Evolutionary conservation across 2,329 filamentous ascomycete genomes (phyloP), one percentile per base, ranked within the genome.

Genomic region (Curvularia eragrostidis): DNA sequence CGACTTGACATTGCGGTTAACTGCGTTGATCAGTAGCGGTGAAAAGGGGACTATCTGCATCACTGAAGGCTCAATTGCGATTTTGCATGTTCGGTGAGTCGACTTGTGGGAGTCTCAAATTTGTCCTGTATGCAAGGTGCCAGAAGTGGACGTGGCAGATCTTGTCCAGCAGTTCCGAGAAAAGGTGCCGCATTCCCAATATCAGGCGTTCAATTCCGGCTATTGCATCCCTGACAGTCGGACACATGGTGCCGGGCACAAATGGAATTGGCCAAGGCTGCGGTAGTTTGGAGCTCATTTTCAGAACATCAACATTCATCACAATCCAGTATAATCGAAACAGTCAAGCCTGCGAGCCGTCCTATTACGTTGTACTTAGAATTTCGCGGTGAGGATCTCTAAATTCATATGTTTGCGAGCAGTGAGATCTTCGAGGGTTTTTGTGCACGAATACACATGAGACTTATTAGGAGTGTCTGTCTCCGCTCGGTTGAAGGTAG

Each of bases 191-290:
- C 28, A 23, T 23, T 3, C 5, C 24, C 32, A 48, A 54, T 47
- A 48, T 55, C 19, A 47, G 26, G 18, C 12, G 26, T 41, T 42
- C 28, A 43, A 36, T 38, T 30, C 49, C 58, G 52, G 51, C 48
- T 52, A 47, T 48, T 47, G 34, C 19, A 52, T 54, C 58, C 54
- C 48, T 61, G 55, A 24, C 3, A 13, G 23, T 52, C 49, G 56
- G 56, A 19, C 26, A 32, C 38, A 58, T 58, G 13, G 30, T 34
- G 12, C 30, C 30, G 30, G 30, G 15, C 32, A 36, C 30, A 5
- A 15, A 15, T 36, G 15, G 15, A n/a, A 36, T n/a, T 51, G 30
- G 43, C 52, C 21, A 58, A 42, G 38, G 23, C 24, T 23, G 34
- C 43, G 13, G 15, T 30, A 19, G 9, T 43, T 43, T 56, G 28